Evolutionary conservation across 345 rosid genomes (phyloP).

Genomic region (Dipteronia dyeriana): DNA sequence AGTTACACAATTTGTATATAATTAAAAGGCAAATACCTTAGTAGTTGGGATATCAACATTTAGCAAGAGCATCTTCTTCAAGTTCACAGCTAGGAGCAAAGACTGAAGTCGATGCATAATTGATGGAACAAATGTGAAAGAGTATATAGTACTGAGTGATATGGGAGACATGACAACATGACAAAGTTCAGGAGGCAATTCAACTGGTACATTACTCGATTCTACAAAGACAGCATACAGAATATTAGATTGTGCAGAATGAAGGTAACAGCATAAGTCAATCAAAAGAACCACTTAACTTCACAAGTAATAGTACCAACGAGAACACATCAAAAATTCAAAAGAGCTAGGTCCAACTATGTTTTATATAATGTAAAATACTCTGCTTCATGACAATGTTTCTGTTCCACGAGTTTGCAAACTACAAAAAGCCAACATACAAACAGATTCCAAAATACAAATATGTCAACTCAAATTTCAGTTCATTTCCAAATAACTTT

Average conservation of each 20-base stretch:
- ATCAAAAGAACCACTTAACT: not conserved
- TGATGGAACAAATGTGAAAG: constrained; percentile 74
- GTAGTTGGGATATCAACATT: constrained; percentile 59
- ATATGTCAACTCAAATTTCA: not conserved
- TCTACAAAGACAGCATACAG: constrained; percentile 41
- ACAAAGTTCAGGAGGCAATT: constrained; percentile 94
- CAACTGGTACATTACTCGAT: constrained; percentile 42
- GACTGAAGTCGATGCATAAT: constrained; percentile 78
- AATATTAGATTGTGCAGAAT: not conserved
- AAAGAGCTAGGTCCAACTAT: not conserved
- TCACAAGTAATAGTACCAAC: not conserved
- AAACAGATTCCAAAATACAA: not conserved
- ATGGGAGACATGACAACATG: constrained; percentile 57
- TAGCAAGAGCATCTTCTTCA: constrained; percentile 54
- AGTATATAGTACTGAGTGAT: constrained; percentile 64
- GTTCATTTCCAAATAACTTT: not conserved
- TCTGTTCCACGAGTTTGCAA: not conserved
- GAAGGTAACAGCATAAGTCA: not conserved
- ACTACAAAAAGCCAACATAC: not conserved
- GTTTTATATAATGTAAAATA: not conserved
- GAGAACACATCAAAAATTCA: not conserved
- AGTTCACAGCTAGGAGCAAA: constrained; percentile 67
- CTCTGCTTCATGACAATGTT: not conserved
- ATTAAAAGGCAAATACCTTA: constrained; percentile 49
- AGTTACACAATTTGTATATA: not conserved